Evolutionary conservation across 1,284 basidiomycete species (phyloP).

Genomic region (Boletus mariae): DNA sequence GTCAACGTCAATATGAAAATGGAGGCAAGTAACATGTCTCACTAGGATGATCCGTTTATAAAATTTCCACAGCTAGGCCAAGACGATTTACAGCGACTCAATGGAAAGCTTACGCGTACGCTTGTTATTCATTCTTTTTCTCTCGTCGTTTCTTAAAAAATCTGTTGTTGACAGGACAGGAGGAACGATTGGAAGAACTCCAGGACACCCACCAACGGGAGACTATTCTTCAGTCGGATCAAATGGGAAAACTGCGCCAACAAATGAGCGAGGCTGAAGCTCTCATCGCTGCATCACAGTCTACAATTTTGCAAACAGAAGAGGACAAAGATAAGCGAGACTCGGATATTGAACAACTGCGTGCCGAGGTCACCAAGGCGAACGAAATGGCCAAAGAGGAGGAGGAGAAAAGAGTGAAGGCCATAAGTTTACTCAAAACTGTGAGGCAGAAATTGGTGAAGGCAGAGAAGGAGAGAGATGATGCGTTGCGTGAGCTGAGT

Average conservation of each 20-base stretch:
- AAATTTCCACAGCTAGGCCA: constrained; percentile 50
- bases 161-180: constrained; percentile 60
- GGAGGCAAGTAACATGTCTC: constrained; percentile 47
- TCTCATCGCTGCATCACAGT: constrained; percentile 55
- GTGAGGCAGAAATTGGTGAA: constrained; percentile 91
- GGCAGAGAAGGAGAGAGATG: constrained; percentile 88
- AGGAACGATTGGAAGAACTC: constrained; percentile 78
- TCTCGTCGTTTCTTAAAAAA: neutral
- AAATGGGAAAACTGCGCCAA: constrained; percentile 64
- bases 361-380: constrained; percentile 58
- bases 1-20: constrained; percentile 63
- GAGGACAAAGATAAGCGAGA: constrained; percentile 48
- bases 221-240: constrained; percentile 68
- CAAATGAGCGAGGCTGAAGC: constrained; percentile 72
- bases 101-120: constrained; percentile 66
- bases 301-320: constrained; percentile 43
- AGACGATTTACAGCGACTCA: constrained; percentile 72
- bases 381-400: constrained; percentile 78
- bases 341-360: constrained; percentile 53
- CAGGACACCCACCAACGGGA: constrained; percentile 80
- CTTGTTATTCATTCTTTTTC: neutral
- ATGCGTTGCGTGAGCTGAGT: constrained; percentile 55
- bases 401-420: constrained; percentile 94
- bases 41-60: neutral
- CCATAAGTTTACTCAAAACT: constrained; percentile 84